Percentiles rank a stretch among this genome's conserved stretches.
Evolutionary conservation across 116 monocot genomes (phyloP).

Genomic region (Iris pallida): DNA sequence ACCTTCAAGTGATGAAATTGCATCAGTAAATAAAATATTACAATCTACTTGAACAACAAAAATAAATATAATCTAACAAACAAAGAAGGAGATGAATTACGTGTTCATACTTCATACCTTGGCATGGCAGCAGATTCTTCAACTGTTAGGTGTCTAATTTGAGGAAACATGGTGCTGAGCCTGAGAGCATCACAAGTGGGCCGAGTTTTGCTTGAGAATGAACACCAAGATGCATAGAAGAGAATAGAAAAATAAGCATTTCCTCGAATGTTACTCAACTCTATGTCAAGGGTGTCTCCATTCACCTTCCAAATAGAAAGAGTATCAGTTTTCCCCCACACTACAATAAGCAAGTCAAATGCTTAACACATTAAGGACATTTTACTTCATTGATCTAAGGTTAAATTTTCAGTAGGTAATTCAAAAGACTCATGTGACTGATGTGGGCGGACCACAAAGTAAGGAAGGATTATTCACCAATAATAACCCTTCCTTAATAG

Average conservation of each 20-base stretch:
- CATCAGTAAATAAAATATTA: neutral
- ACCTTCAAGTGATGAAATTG: too few species aligned
- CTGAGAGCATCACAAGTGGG: conserved; percentile 35
- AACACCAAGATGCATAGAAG: conserved; percentile 48
- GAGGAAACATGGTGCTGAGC: conserved; percentile 47
- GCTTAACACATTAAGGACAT: too few species aligned
- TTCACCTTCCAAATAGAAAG: conserved; percentile 23
- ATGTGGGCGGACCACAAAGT: too few species aligned
- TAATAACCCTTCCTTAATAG: too few species aligned
- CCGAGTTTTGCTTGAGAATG: conserved; percentile 29
- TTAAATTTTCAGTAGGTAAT: too few species aligned
- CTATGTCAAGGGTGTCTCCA: conserved; percentile 32
- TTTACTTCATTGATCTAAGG: too few species aligned
- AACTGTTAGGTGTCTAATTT: conserved; percentile 34
- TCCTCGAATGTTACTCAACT: conserved; percentile 5
- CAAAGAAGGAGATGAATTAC: neutral
- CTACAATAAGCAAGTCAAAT: too few species aligned
- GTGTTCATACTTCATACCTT: conserved; percentile 18
- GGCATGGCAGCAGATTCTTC: conserved; percentile 52
- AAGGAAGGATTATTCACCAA: too few species aligned
- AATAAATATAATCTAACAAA: neutral
- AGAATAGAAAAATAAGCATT: conserved; percentile 26
- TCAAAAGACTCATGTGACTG: too few species aligned
- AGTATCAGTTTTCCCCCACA: too few species aligned
- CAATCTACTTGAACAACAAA: neutral